Conservation (phyloP, 495 filamentous ascomycete genomes). For the Neurospora terricola region DNA sequence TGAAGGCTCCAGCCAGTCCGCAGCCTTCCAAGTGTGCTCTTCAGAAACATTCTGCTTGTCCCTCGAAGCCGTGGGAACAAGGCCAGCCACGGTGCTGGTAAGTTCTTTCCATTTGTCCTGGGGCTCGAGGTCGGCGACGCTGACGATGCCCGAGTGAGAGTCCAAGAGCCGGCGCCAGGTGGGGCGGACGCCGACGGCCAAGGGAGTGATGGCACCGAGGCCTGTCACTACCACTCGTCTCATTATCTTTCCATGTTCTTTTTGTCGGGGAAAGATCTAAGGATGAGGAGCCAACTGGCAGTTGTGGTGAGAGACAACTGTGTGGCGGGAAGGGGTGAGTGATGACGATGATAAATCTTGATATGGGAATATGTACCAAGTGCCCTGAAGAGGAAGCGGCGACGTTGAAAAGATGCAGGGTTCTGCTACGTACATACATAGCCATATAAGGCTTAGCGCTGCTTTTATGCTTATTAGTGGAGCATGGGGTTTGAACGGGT, state of each 20-base stretch:
- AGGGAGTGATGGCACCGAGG: conserved; percentile 82
- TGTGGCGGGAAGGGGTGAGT: background rate
- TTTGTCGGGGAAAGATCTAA: background rate
- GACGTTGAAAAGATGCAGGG: background rate
- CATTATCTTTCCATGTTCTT: conserved; percentile 41
- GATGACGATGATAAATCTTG: background rate
- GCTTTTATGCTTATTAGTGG: background rate
- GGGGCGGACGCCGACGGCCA: conserved; percentile 69
- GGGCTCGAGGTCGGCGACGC: conserved; percentile 47
- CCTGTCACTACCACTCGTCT: conserved; percentile 93
- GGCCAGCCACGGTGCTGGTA: conserved; percentile 73
- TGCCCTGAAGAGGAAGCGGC: background rate
- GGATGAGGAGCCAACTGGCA: background rate
- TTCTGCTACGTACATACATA: background rate
- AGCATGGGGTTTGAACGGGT: background rate
- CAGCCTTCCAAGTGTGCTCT: conserved; percentile 50
- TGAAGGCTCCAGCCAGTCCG: conserved; percentile 62
- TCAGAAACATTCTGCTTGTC: background rate
- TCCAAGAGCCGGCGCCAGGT: conserved; percentile 77
- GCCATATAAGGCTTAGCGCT: background rate
- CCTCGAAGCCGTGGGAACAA: conserved; percentile 46
- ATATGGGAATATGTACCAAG: background rate
- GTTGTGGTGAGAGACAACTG: background rate
- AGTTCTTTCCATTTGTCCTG: conserved; percentile 50
- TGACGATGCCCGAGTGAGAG: conserved; percentile 69